phyloP scores from a whole-genome alignment of 164 flowering plant species.

The Echeveria elegans region DNA sequence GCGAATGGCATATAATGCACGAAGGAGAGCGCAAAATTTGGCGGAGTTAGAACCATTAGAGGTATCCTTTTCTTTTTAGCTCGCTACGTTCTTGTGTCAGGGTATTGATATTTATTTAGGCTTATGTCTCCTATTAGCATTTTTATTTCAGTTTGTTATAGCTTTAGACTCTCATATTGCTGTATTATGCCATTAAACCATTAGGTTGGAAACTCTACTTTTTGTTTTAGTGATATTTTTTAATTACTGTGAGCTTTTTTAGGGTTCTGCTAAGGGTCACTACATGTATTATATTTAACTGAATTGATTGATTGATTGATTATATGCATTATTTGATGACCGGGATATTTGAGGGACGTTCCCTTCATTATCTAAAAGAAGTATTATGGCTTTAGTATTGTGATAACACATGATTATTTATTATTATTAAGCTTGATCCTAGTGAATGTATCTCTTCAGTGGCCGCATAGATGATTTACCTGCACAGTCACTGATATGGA shows the following conservation, averaged over 20 bases:
- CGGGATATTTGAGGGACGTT: background rate
- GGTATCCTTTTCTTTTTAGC: constrained; percentile 22
- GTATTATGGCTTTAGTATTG: too few species aligned
- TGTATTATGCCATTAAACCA: background rate
- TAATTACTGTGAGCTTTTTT: background rate
- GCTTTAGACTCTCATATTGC: background rate
- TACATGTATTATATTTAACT: background rate
- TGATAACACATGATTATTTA: too few species aligned
- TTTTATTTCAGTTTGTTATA: background rate
- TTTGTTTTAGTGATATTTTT: background rate
- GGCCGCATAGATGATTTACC: background rate
- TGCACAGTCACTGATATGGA: background rate
- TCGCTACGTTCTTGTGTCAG: background rate
- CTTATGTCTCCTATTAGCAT: background rate
- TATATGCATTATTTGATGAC: background rate
- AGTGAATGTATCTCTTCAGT: too few species aligned
- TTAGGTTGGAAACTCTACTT: background rate
- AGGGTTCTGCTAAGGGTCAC: background rate
- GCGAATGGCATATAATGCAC: constrained; percentile 89
- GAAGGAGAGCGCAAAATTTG: constrained; percentile 59
- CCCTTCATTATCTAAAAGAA: background rate
- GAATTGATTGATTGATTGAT: background rate
- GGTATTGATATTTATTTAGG: background rate
- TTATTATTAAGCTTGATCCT: too few species aligned
- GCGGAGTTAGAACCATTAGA: constrained; percentile 81